These are phyloP conservation scores for Termitomyces sp. DNA, from an alignment of 768 basidiomycete genomes.

Conservation along the genomic window DNA sequence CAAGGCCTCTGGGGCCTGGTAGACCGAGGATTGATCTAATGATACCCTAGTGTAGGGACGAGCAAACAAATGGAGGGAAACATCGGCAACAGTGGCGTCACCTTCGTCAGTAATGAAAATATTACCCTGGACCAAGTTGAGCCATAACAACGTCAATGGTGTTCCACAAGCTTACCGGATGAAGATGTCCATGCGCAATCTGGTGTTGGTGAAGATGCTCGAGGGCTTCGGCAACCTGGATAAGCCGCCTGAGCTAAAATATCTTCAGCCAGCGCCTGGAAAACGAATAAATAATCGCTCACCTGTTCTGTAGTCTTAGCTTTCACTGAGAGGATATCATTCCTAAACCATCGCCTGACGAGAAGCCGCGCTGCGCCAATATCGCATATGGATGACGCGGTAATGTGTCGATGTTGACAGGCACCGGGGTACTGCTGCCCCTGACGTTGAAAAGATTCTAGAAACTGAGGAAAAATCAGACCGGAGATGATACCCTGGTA, in stretches of 20 bases:
- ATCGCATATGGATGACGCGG: neutral
- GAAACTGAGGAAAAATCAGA: neutral
- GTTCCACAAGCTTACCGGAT: neutral
- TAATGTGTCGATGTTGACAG: neutral
- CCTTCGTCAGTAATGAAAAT: neutral
- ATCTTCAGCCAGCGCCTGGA: neutral
- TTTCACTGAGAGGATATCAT: neutral
- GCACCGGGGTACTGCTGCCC: neutral
- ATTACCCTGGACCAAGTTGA: neutral
- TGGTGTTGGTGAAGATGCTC: neutral
- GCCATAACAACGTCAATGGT: neutral
- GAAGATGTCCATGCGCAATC: neutral
- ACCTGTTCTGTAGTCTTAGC: neutral
- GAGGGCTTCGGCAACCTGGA: neutral
- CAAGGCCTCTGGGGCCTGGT: slow-evolving; percentile 11
- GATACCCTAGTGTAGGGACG: neutral
- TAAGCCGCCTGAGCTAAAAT: neutral
- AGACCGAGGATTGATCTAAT: neutral
- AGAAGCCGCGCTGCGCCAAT: neutral
- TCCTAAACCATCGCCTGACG: neutral
- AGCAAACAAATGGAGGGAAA: slow-evolving; percentile 1
- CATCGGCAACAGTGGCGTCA: slow-evolving; percentile 1
- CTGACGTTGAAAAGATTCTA: neutral
- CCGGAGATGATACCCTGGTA: no score
- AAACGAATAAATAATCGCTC: neutral